phyloP scores from a whole-genome alignment of 305 asterid species.

The Nicotiana rustica region DNA sequence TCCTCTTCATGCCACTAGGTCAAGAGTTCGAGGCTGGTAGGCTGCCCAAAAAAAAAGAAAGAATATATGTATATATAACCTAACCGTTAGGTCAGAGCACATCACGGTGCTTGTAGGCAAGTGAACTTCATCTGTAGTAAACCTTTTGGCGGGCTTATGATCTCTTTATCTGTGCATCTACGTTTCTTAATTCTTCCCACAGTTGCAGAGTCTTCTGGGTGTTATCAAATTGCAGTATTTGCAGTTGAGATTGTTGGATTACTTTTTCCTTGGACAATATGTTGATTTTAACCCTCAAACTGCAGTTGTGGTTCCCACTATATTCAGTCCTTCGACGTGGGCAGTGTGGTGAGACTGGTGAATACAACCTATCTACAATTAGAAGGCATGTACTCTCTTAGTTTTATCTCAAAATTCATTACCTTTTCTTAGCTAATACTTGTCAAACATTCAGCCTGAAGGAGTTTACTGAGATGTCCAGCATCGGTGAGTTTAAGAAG shows the following conservation, averaged over 20 bases:
- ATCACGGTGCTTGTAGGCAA: conserved; percentile 13
- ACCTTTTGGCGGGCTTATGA: background rate
- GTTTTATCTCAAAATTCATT: conserved; percentile 11
- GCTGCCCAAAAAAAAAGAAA: too few species aligned
- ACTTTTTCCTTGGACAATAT: conserved; percentile 32
- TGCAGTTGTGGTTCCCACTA: conserved; percentile 93
- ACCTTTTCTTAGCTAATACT: conserved; percentile 35
- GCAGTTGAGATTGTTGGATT: conserved; percentile 19
- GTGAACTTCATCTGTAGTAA: background rate
- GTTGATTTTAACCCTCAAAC: conserved; percentile 19
- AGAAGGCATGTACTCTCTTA: conserved; percentile 59
- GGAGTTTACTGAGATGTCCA: conserved; percentile 80
- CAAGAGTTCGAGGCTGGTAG: too few species aligned
- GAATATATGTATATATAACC: too few species aligned
- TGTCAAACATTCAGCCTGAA: conserved; percentile 65
- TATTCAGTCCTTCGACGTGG: conserved; percentile 68
- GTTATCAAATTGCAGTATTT: conserved; percentile 16
- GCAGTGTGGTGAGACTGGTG: conserved; percentile 51
- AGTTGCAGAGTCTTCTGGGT: conserved; percentile 10
- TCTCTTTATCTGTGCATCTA: background rate
- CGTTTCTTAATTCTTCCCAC: background rate
- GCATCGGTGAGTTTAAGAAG: conserved; percentile 87
- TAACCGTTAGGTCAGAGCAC: background rate
- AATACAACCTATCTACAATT: conserved; percentile 56
- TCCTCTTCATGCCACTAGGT: too few species aligned